Base-by-base conservation (phyloP, 148 eudicot species). In the Chenopodium suecicum region DNA sequence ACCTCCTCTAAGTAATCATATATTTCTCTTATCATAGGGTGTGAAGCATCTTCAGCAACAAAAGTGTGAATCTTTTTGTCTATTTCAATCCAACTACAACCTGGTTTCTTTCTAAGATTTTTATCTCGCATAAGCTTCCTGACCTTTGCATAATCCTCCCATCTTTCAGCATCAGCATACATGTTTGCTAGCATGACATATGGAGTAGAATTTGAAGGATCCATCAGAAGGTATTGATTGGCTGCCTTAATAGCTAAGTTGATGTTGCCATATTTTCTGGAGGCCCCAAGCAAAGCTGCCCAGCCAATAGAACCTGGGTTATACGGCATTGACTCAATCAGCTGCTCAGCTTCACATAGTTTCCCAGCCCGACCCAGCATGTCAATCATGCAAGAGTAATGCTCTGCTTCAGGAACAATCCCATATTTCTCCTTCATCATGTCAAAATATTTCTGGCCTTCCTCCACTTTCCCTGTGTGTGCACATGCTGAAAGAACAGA, bases 331-430 rank as follows among this genome's bases (percentile, higher is more conserved):
- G 84, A 76, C 80, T 89, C 89, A 23, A 92, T 86, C 62, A 94
- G 80, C 71, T 74, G 82, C 83, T 92, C 91, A 27, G 93, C 98
- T 86, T 88, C 90, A 31, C 56, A 56, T 2, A 94, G 88, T 62
- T 92, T 88, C 58, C 95, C 98, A 47, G 92, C 92, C 78, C 98
- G 87, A 19, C 96, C 95, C 54, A 92, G 82, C 86, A 94, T 90
- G 87, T 94, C 98, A 76, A 94, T 90, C 96, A 94, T 91, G 90
- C 95, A 94, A 7, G 98, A 86, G 80, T 83, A 91, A 66, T 93
- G 97, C 72, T 91, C 92, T 66, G 81, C 85, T 83, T 89, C 92
- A 63, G 97, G 94, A 64, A 85, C 85, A 76, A 93, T 86, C 41
- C 88, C 83, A 20, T 85, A 91, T 60, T 83, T 85, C 48, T 83